A percentile compares a stretch with the other conserved stretches of the same genome.
Conservation (phyloP, 108 stramenopile species). For the Skeletonema costatum region DNA sequence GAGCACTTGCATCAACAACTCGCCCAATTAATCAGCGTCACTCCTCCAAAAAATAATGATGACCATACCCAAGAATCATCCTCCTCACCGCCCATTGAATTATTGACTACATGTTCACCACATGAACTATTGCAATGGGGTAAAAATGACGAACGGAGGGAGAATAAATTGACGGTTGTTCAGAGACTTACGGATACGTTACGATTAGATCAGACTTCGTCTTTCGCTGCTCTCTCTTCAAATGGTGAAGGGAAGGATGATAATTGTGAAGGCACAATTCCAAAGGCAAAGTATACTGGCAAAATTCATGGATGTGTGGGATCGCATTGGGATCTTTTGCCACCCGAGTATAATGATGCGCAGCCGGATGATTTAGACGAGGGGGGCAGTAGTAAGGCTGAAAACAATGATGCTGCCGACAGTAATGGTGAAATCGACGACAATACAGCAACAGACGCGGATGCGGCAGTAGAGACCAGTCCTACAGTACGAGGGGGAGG, state of each 20-base stretch:
- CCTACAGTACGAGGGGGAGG: constrained; percentile 37
- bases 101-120: constrained; percentile 5
- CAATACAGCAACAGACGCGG: neutral
- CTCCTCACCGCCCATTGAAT: neutral
- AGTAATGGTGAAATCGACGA: neutral
- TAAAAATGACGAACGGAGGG: constrained; percentile 27
- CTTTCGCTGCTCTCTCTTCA: neutral
- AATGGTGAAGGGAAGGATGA: neutral
- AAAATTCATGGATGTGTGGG: constrained; percentile 51
- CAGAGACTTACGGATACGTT: constrained; percentile 26
- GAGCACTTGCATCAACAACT: constrained; percentile 46
- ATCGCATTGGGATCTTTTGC: constrained; percentile 49
- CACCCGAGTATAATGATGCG: constrained; percentile 12
- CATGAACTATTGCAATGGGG: constrained; percentile 9
- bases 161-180: constrained; percentile 24
- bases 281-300: neutral
- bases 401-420: neutral
- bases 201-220: constrained; percentile 21
- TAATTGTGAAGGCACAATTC: neutral
- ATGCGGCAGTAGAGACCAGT: neutral
- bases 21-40: constrained; percentile 23
- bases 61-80: neutral
- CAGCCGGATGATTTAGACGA: neutral
- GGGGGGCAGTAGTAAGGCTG: neutral
- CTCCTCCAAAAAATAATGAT: neutral